Percentiles rank a stretch among this genome's conserved stretches.
These are phyloP conservation scores for Fusarium clavum DNA, from an alignment of 2,329 filamentous ascomycete species.

Conservation along the genomic window DNA sequence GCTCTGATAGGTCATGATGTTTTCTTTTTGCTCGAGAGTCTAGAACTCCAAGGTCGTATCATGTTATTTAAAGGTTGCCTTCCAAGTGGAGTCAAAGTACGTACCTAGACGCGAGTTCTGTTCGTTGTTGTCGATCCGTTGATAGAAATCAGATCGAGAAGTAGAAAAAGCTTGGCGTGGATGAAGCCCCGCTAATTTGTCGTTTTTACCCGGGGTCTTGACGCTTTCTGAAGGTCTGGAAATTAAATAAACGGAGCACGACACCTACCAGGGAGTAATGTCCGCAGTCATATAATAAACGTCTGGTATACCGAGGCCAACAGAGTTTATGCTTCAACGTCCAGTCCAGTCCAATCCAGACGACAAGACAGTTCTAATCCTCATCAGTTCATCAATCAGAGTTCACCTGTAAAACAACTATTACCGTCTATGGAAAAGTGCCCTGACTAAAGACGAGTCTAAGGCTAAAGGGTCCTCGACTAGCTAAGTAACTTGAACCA, in stretches of 20 bases:
- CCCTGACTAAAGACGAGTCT: slow-evolving; percentile 23
- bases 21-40: not conserved
- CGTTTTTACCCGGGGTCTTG: slow-evolving; percentile 12
- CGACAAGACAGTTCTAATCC: not conserved
- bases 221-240: slow-evolving; percentile 15
- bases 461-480: not conserved
- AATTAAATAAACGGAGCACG: slow-evolving; percentile 35
- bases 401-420: not conserved
- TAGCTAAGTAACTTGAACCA: not conserved
- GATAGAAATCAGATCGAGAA: slow-evolving; percentile 37
- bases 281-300: slow-evolving; percentile 4
- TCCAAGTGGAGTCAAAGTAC: slow-evolving; percentile 12
- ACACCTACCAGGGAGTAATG: slow-evolving; percentile 19
- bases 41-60: slow-evolving; percentile 20
- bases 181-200: slow-evolving; percentile 10
- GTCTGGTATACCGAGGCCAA: not conserved
- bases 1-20: slow-evolving; percentile 4
- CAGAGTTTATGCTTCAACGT: not conserved
- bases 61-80: slow-evolving; percentile 14
- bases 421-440: slow-evolving; percentile 8
- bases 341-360: not conserved
- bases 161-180: slow-evolving; percentile 30
- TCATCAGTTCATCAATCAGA: not conserved
- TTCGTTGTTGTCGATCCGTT: slow-evolving; percentile 28
- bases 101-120: not conserved